Evolutionary conservation across 306 rosid species (phyloP), one percentile per base, ranked within the genome.

Genomic region (Geum urbanum): DNA sequence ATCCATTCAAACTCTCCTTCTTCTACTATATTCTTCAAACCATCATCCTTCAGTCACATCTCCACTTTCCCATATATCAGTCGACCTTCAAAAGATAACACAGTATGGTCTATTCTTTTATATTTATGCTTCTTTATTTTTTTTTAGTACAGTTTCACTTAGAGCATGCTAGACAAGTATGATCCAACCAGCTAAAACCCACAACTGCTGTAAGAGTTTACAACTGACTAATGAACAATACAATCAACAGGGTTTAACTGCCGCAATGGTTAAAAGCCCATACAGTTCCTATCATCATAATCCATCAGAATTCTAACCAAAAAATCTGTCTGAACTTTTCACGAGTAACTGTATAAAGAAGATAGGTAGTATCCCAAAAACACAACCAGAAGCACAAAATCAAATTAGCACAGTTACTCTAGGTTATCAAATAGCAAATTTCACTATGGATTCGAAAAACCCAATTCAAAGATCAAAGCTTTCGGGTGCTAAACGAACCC

Each of bases 381-480:
- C 37, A 7, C 2, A 55, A 53, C 50, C 2, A 24, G 27, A 24
- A 2, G 27, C 27, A 68, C 62, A 68, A 68, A 53, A 57, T 5
- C 8, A 54, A 43, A 69, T 37, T 20, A 52, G 61, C 57, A 69
- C 5, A 19, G 32, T 54, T 5, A 55, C 41, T 13, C 52, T 15
- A 10, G 35, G 64, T 16, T 11, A 69, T 13, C 13, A 54, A 69
- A 54, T 56, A 52, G 22, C n/a, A 55, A 69, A 22, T 55, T 45
- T 69, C 48, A 41, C 54, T 2, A 22, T 3, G 16, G 16, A 54
- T 14, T 39, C 64, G 11, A 54, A 9, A 41, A 55, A 24, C 64
- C 73, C 73, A 54, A 16, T 45, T 69, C 64, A 69, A 55, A 69
- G 45, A 66, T 3, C 51, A 66, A 1, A 49, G 8, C 48, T 55